Evolutionary conservation across 2,329 filamentous ascomycete species (phyloP).

Genomic region (Monascus ruber): DNA sequence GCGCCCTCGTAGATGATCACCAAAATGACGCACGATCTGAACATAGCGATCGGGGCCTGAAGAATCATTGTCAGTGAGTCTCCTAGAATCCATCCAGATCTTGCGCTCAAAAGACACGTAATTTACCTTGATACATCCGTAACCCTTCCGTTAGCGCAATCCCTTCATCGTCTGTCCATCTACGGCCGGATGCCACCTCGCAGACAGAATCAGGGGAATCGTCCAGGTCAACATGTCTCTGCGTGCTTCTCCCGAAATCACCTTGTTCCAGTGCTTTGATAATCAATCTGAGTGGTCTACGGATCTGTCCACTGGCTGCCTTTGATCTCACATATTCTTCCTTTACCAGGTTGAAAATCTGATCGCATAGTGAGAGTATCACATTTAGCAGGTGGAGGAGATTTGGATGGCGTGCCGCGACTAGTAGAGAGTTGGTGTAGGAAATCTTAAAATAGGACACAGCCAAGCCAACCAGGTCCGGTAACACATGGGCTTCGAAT

Average conservation of each 20-base stretch:
- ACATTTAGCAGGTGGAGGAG: constrained; percentile 9
- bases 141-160: constrained; percentile 15
- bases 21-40: constrained; percentile 11
- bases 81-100: neutral
- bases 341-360: constrained; percentile 4
- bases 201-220: neutral
- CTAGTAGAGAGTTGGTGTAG: constrained; percentile 4
- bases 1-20: constrained; percentile 5
- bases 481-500: constrained; percentile 11
- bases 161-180: constrained; percentile 15
- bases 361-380: constrained; percentile 6
- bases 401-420: constrained; percentile 7
- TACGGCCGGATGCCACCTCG: constrained; percentile 1
- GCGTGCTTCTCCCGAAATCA: neutral
- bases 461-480: constrained; percentile 8
- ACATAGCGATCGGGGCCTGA: constrained; percentile 13
- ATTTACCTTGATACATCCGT: constrained; percentile 10
- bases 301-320: constrained; percentile 3
- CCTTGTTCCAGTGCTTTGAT: constrained; percentile 4
- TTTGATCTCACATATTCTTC: constrained; percentile 3
- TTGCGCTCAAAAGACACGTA: neutral
- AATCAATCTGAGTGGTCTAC: constrained; percentile 5
- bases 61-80: neutral
- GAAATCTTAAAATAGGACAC: constrained; percentile 11
- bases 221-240: neutral